Percentiles rank a stretch among this genome's conserved stretches.
phyloP scores from a whole-genome alignment of 257 asterid species.

The Marsdenia floribunda region DNA sequence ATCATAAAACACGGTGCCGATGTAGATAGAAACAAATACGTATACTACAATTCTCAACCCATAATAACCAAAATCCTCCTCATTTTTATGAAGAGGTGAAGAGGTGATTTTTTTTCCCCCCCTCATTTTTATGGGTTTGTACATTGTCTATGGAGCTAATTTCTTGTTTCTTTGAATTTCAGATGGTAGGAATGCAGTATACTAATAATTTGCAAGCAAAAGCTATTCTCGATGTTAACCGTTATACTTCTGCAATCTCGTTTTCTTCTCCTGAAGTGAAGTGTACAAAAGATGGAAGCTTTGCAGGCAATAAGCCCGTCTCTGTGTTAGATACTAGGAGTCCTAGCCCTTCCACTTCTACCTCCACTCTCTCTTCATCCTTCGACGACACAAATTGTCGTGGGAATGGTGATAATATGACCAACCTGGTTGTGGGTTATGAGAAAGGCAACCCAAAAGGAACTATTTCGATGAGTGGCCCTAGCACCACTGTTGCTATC shows the following conservation, averaged over 20 bases:
- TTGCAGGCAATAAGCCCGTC: conserved; percentile 38
- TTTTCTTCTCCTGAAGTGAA: conserved; percentile 19
- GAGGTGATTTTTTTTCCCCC: no score
- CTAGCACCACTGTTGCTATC: conserved; percentile 3
- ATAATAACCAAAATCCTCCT: conserved; percentile 84
- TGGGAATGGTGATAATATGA: conserved; percentile 15
- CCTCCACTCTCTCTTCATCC: conserved; percentile 47
- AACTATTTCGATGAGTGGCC: conserved; percentile 8
- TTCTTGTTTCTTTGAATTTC: conserved; percentile 14
- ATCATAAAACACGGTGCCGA: conserved; percentile 66
- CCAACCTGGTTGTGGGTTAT: conserved; percentile 13
- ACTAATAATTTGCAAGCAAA: conserved; percentile 28
- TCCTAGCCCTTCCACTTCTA: conserved; percentile 56
- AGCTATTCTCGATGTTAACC: conserved; percentile 23
- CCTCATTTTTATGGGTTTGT: no score
- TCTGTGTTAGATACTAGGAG: conserved; percentile 52
- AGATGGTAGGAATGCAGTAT: conserved; percentile 45
- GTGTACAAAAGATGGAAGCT: conserved; percentile 33
- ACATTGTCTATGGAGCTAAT: no score
- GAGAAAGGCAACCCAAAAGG: conserved; percentile 14
- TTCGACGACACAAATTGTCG: conserved; percentile 22
- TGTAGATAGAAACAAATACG: conserved; percentile 51
- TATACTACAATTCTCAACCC: conserved; percentile 71
- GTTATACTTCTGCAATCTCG: conserved; percentile 26
- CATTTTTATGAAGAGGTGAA: no score